Base-by-base conservation (phyloP, 176 grass and related monocot genomes). In the Cenchrus purpureus region DNA sequence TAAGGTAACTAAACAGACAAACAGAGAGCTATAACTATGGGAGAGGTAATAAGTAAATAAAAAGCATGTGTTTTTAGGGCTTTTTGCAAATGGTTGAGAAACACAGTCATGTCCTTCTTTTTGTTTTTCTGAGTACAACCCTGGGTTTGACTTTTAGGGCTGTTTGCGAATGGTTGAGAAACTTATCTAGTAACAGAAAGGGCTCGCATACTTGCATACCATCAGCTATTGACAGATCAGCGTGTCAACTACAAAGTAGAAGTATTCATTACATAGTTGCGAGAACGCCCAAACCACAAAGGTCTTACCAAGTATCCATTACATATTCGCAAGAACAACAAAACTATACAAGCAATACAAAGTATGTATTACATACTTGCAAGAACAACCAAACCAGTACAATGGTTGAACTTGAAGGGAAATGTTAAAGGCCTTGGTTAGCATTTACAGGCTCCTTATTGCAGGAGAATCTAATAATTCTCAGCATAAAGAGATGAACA, bases 101-200 rank as follows among this genome's bases (percentile, higher is more conserved):
- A 75, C 6, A 52, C 10, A 82, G 28, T 20, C 12, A 37, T 60
- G 4, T 63, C 17, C 61, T n/a, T 1, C 22, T 58, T 68, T 6
- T 46, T 46, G 45, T 46, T 81, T 34, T 65, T 44, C 10, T 43
- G 29, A 20, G 31, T 73, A 37, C 15, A 15, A n/a, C 34, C 58
- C 50, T 48, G 22, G 60, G 34, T 22, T 67, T 6, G 11, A 58
- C 58, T 34, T 9, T 12, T 62, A 78, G 58, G 25, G 10, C 34
- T 40, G 15, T 80, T 51, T 73, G 32, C 62, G 53, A 29, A 79
- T 75, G 13, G 61, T 16, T 67, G 60, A n/a, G 14, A 17, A 67
- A 79, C 74, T 67, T 68, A 79, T 54, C 10, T 58, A 65, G 31
- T 46, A 71, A 56, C 65, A 82, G 19, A 81, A 77, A 79, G 8